These are phyloP conservation scores for Gilbertella persicaria DNA, from an alignment of 371 early-diverging fungal genomes.

Conservation along the genomic window DNA sequence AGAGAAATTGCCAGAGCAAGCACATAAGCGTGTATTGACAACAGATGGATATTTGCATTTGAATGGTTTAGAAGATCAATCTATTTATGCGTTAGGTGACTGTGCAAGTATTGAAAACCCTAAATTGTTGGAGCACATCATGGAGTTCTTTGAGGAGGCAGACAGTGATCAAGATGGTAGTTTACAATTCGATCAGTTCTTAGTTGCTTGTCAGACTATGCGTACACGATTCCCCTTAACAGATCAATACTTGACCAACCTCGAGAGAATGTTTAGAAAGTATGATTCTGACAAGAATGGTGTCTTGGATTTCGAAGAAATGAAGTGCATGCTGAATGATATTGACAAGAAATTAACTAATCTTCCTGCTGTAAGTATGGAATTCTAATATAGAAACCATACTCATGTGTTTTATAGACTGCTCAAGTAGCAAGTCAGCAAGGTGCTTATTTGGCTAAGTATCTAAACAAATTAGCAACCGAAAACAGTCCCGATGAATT, in stretches of 20 bases:
- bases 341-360: conserved; percentile 70
- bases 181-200: conserved; percentile 33
- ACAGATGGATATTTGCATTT: conserved; percentile 76
- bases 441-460: conserved; percentile 67
- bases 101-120: conserved; percentile 82
- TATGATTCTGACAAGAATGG: conserved; percentile 66
- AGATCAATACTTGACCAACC: conserved; percentile 52
- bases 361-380: conserved; percentile 67
- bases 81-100: conserved; percentile 86
- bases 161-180: conserved; percentile 57
- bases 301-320: conserved; percentile 63
- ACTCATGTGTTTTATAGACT: conserved; percentile 43
- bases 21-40: conserved; percentile 66
- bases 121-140: conserved; percentile 56
- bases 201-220: conserved; percentile 26
- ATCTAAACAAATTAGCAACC: conserved; percentile 43
- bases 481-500: conserved; percentile 6
- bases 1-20: conserved; percentile 54
- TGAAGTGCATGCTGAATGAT: conserved; percentile 56
- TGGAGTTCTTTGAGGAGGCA: conserved; percentile 51
- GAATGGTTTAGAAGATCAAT: conserved; percentile 58
- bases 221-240: conserved; percentile 53
- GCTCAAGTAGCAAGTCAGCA: conserved; percentile 92
- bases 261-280: conserved; percentile 52
- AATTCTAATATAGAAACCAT: background rate